These are phyloP conservation scores for Verticillium zaregamsianum DNA, from an alignment of 2,329 filamentous ascomycete species.

Conservation along the genomic window DNA sequence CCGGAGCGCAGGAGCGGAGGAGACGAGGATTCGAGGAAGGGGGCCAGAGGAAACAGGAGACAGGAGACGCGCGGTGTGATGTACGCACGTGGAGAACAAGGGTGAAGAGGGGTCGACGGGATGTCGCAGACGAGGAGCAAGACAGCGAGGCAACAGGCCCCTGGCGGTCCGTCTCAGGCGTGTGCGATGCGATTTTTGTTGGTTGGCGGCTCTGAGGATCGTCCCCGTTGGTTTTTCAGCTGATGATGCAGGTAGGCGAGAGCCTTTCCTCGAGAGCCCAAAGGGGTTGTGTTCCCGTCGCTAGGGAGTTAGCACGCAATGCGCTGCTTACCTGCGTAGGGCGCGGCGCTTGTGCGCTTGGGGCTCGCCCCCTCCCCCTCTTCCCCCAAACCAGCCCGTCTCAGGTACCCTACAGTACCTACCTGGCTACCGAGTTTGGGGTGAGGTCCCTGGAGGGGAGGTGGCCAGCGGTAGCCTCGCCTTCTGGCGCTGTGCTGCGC, in stretches of 20 bases:
- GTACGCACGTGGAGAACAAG: not conserved
- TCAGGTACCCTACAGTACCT: not conserved
- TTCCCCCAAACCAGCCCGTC: not conserved
- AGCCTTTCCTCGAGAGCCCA: not conserved
- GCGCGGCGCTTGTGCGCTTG: not conserved
- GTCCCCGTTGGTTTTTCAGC: not conserved
- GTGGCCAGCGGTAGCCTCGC: no score
- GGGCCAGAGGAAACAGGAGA: not conserved
- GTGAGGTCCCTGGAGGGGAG: no score
- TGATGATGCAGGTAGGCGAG: not conserved
- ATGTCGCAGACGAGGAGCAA: not conserved
- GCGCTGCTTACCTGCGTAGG: not conserved
- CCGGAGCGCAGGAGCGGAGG: not conserved
- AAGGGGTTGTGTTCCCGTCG: not conserved
- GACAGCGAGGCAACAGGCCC: not conserved
- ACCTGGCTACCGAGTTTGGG: no score
- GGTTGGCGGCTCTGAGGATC: not conserved
- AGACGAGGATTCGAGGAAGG: not conserved
- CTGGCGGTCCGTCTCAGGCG: not conserved
- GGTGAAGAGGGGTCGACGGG: not conserved
- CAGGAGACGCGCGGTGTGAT: not conserved
- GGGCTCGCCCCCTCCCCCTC: not conserved
- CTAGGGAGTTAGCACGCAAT: not conserved
- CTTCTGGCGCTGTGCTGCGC: no score
- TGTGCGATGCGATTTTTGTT: not conserved